Evolutionary conservation across 2,329 filamentous ascomycete genomes (phyloP).

Genomic region (Plenodomus lindquistii): DNA sequence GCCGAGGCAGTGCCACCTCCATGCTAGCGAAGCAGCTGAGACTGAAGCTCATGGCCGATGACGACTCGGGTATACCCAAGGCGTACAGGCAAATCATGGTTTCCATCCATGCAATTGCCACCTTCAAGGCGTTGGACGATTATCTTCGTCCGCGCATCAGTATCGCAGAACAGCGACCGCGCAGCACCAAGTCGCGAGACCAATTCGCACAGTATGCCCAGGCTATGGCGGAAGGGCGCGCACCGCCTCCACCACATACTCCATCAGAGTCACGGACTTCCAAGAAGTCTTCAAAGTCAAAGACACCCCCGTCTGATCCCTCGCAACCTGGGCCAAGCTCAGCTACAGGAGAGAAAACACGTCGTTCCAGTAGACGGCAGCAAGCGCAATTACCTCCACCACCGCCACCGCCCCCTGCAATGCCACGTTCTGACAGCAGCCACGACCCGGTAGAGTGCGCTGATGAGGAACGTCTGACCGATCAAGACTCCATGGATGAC

Average conservation of each 20-base stretch:
- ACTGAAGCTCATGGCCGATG: conserved; percentile 84
- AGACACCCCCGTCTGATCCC: conserved; percentile 45
- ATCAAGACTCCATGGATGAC: conserved; percentile 71
- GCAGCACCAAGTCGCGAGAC: conserved; percentile 61
- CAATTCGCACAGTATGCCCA: conserved; percentile 78
- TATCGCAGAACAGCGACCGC: conserved; percentile 68
- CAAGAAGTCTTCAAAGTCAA: conserved; percentile 38
- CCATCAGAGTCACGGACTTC: conserved; percentile 38
- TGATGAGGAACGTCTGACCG: conserved; percentile 82
- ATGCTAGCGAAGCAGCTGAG: conserved; percentile 97
- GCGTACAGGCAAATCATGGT: conserved; percentile 95
- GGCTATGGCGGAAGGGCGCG: conserved; percentile 58
- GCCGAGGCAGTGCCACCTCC: conserved; percentile 85
- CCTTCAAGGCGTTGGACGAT: conserved; percentile 94
- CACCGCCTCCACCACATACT: conserved; percentile 42
- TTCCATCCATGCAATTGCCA: conserved; percentile 96
- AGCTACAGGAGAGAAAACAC: conserved; percentile 64
- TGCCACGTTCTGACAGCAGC: conserved; percentile 33
- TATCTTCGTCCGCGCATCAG: conserved; percentile 90
- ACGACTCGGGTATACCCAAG: conserved; percentile 85
- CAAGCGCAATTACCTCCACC: conserved; percentile 56
- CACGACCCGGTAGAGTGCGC: conserved; percentile 81
- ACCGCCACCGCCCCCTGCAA: conserved; percentile 56
- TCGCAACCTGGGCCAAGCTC: conserved; percentile 50
- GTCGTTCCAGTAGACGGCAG: conserved; percentile 66